Base-by-base conservation (phyloP, 768 basidiomycete genomes). In the Chalciporus sphaerocephalus region DNA sequence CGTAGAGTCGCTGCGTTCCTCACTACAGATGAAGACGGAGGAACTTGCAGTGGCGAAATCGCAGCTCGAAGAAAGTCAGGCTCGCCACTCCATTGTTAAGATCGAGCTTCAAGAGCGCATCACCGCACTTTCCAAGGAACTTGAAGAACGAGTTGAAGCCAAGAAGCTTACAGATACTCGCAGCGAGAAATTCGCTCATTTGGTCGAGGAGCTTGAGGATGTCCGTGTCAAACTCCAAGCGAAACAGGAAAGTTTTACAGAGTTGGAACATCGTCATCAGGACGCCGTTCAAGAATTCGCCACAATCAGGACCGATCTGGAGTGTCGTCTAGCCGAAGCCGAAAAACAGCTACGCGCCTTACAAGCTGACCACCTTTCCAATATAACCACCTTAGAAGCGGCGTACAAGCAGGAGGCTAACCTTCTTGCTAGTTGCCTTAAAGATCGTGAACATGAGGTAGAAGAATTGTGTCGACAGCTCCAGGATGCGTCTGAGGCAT, bases 1-100 rank as follows among this genome's bases (percentile, higher is more conserved):
- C 27, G 58, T 64, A 42, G 71, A 75, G 37, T 56, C 66, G 17
- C 46, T 79, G 18, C 69, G 68, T 40, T 53, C 56, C 15, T 72
- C 59, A 30, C 61, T 78, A n/a, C 55, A 61, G 8, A 60, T 68
- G 23, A 65, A 58, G 23, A 60, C 59, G 32, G 58, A 56, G 36
- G 60, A 70, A 16, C 48, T 78, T 23, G 61, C 66, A 30, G 60
- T 68, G 25, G 58, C 72, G 10, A 66, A 61, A 46, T 59, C 59
- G 12, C 57, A 60, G 7, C 59, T 69, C 33, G 56, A 62, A 24
- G 66, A 69, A 8, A 56, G 61, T n/a, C 61, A 64, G 40, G 59
- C 50, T n/a, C 54, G 69, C 16, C 66, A 72, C 43, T 54, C 65
- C 5, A 62, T 60, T 35, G 55, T 57, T 6, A 51, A 74, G 20